phyloP scores from a whole-genome alignment of 2,329 filamentous ascomycete genomes.

The Thielaviopsis euricoi region DNA sequence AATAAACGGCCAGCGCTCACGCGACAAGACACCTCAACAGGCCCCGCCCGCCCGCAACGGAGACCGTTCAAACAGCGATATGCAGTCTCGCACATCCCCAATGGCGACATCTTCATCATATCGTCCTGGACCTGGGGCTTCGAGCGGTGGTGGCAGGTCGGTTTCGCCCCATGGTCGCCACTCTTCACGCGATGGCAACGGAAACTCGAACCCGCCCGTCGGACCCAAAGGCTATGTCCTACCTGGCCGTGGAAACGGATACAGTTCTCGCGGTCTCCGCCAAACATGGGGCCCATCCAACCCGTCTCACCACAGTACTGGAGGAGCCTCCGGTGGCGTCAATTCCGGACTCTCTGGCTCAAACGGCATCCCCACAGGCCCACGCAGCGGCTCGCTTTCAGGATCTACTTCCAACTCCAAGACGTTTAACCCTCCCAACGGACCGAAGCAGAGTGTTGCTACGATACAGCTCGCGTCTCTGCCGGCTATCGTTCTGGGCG shows the following conservation, averaged over 20 bases:
- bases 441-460: constrained; percentile 29
- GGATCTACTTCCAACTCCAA: constrained; percentile 17
- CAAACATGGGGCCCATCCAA: constrained; percentile 24
- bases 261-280: constrained; percentile 27
- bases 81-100: constrained; percentile 2
- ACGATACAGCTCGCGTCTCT: constrained; percentile 35
- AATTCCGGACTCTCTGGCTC: constrained; percentile 23
- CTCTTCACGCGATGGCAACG: constrained; percentile 18
- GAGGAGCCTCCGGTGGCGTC: constrained; percentile 14
- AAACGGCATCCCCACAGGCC: constrained; percentile 31
- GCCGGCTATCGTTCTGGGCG: constrained; percentile 35
- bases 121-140: constrained; percentile 20
- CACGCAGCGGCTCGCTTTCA: constrained; percentile 21
- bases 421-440: constrained; percentile 28
- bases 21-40: constrained; percentile 23
- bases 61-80: neutral
- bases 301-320: constrained; percentile 15
- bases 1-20: constrained; percentile 22
- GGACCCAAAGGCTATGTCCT: constrained; percentile 38
- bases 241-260: constrained; percentile 24
- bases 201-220: constrained; percentile 31
- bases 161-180: constrained; percentile 19
- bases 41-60: constrained; percentile 1
- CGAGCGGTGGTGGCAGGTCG: constrained; percentile 16
- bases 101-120: constrained; percentile 14